A percentile compares a stretch with the other conserved stretches of the same genome.
These are phyloP conservation scores for Alectoria sarmentosa DNA, from an alignment of 495 filamentous ascomycete species.

Conservation along the genomic window DNA sequence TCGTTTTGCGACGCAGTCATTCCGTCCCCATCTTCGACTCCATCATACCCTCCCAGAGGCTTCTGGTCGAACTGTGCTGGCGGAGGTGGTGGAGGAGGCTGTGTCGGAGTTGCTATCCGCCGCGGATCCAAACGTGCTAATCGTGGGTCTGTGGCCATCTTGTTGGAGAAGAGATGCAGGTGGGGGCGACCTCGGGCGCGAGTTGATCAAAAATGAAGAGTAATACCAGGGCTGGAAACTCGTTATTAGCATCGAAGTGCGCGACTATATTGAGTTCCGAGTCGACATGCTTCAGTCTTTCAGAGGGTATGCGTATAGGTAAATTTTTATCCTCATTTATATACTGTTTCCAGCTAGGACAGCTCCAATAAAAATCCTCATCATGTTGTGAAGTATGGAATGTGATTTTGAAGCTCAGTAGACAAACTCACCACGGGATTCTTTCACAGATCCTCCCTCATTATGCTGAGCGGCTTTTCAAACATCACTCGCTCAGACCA, in stretches of 20 bases:
- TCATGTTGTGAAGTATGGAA: slow-evolving; percentile 37
- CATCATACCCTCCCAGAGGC: slow-evolving; percentile 28
- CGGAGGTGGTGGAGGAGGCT: slow-evolving; percentile 47
- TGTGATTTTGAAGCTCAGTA: background rate
- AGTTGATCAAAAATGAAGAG: background rate
- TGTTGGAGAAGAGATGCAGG: background rate
- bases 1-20: slow-evolving; percentile 41
- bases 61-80: slow-evolving; percentile 29
- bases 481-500: background rate
- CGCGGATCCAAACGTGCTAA: slow-evolving; percentile 43
- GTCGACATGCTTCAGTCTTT: slow-evolving; percentile 6
- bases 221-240: slow-evolving; percentile 1
- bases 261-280: background rate
- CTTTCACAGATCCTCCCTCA: background rate
- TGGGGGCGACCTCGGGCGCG: background rate
- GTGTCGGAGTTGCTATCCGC: slow-evolving; percentile 37
- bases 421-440: background rate
- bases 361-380: slow-evolving; percentile 91
- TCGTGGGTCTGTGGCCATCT: slow-evolving; percentile 25
- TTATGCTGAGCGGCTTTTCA: background rate
- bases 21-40: slow-evolving; percentile 43
- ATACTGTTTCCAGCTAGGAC: slow-evolving; percentile 59
- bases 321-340: slow-evolving; percentile 46
- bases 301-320: slow-evolving; percentile 35
- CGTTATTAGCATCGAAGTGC: slow-evolving; percentile 17